Percentiles rank a stretch among this genome's conserved stretches.
phyloP scores from a whole-genome alignment of 495 filamentous ascomycete genomes.

The Pyrenula massariospora region DNA sequence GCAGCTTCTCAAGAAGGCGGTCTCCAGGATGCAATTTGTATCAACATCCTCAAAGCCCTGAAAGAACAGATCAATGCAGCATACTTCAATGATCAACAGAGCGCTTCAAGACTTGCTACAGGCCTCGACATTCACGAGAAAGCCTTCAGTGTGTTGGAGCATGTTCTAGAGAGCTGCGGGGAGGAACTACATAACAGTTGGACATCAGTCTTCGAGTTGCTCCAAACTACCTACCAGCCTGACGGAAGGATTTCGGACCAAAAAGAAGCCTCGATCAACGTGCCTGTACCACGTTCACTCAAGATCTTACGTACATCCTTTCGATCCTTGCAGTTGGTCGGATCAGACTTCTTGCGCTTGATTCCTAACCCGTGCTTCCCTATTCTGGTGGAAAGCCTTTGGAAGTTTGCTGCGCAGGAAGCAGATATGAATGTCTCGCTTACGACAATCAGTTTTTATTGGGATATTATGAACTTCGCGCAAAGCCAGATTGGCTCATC shows the following conservation, averaged over 20 bases:
- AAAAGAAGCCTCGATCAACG: slow-evolving; percentile 12
- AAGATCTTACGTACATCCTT: slow-evolving; percentile 77
- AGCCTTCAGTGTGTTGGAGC: slow-evolving; percentile 68
- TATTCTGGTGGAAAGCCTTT: slow-evolving; percentile 77
- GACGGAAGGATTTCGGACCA: slow-evolving; percentile 9
- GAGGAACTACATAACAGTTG: slow-evolving; percentile 73
- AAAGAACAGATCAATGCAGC: slow-evolving; percentile 38
- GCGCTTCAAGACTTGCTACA: slow-evolving; percentile 22
- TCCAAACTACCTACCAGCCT: slow-evolving; percentile 65
- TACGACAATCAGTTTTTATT: slow-evolving; percentile 89
- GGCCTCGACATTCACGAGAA: slow-evolving; percentile 76
- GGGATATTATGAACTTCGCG: slow-evolving; percentile 85
- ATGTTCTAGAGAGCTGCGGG: slow-evolving; percentile 78
- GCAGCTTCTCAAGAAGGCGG: slow-evolving; percentile 8
- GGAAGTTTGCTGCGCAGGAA: slow-evolving; percentile 72
- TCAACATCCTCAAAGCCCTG: slow-evolving; percentile 59
- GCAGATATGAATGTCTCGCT: slow-evolving; percentile 93
- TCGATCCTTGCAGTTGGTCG: slow-evolving; percentile 78
- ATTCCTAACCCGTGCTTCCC: slow-evolving; percentile 70
- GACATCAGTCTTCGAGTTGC: slow-evolving; percentile 74
- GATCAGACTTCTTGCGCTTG: slow-evolving; percentile 79
- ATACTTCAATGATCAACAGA: slow-evolving; percentile 17
- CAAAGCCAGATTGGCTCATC: slow-evolving; percentile 33
- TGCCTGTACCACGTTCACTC: slow-evolving; percentile 43
- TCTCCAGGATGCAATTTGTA: slow-evolving; percentile 46